phyloP scores from a whole-genome alignment of 2,329 filamentous ascomycete species.

The Helicocarpus griseus region DNA sequence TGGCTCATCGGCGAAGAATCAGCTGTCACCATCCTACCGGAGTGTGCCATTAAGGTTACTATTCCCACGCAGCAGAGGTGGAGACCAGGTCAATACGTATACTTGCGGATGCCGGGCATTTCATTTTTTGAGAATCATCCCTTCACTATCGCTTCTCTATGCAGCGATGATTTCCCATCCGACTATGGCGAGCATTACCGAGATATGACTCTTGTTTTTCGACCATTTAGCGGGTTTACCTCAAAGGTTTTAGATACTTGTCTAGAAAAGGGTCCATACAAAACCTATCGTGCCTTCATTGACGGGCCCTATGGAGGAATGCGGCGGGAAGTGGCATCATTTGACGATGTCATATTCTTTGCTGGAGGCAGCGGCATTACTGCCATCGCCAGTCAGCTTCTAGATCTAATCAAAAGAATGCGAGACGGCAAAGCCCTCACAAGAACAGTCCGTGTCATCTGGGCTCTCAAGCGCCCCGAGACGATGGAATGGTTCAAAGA shows the following conservation, averaged over 20 bases:
- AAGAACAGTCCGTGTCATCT: slow-evolving; percentile 82
- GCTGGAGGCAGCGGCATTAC: slow-evolving; percentile 93
- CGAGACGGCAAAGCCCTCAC: slow-evolving; percentile 90
- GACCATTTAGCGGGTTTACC: slow-evolving; percentile 86
- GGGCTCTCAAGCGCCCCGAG: slow-evolving; percentile 82
- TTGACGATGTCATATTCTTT: slow-evolving; percentile 87
- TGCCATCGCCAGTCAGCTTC: slow-evolving; percentile 78
- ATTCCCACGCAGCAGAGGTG: slow-evolving; percentile 88
- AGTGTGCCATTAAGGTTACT: slow-evolving; percentile 92
- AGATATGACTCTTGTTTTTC: slow-evolving; percentile 84
- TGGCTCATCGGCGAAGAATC: slow-evolving; percentile 88
- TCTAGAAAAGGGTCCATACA: slow-evolving; percentile 75
- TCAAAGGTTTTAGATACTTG: slow-evolving; percentile 73
- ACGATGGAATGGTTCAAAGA: slow-evolving; percentile 98
- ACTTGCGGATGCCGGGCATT: slow-evolving; percentile 86
- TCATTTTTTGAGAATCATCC: slow-evolving; percentile 87
- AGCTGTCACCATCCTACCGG: slow-evolving; percentile 76
- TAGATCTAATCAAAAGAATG: slow-evolving; percentile 95
- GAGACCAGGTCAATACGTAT: slow-evolving; percentile 90
- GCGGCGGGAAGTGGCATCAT: slow-evolving; percentile 78
- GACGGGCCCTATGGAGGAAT: slow-evolving; percentile 95
- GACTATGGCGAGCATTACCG: slow-evolving; percentile 80
- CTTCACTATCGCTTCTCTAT: slow-evolving; percentile 88
- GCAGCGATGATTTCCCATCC: slow-evolving; percentile 86
- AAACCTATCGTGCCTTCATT: slow-evolving; percentile 84